Base-by-base conservation (phyloP, 805 yeast genomes). In the Sugiyamaella valdiviana region DNA sequence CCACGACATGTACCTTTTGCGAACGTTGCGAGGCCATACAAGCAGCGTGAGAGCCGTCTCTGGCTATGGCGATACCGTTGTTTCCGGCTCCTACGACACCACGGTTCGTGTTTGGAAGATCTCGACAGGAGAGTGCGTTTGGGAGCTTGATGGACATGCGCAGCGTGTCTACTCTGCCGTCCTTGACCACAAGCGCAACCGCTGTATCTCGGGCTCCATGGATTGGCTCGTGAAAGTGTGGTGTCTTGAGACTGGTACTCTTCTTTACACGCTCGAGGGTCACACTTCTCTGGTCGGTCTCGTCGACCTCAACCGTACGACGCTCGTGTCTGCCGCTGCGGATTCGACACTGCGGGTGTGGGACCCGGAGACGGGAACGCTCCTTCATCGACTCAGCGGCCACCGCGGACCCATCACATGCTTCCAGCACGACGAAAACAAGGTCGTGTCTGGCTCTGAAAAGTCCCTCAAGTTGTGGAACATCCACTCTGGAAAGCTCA, bases 51-150 rank as follows among this genome's bases (percentile, higher is more conserved):
- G 99, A 48, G 82, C 96, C 0, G 85, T 91, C 7, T 76, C 93
- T 1, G 97, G 96, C 0, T 73, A 81, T 63, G 96, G 91, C 1
- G 85, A 86, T 60, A 77, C 83, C 10, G 77, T 91, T 17, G 82
- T 91, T 1, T 83, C 93, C 24, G 97, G 97, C 0, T 85, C 95
- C 4, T 91, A 91, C 64, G 99, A 91, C 66, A 76, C 83, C 45
- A 85, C 86, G 1, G 86, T 90, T 5, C 76, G 97, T 51, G 95
- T 91, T 1, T 91, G 99, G 99, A 93, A 87, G 58, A 72, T 90
- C 52, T 75, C 78, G 26, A 79, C 83, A 5, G 86, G 85, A 43
- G 75, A 74, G 46, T 88, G 96, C 63, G 76, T 78, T 45, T 82
- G 79, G 66, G 80, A 83, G 9, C 73, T 91, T 17, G 70, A 78